Base-by-base conservation (phyloP, 805 yeast genomes). In the Ogataea salicorniae region DNA sequence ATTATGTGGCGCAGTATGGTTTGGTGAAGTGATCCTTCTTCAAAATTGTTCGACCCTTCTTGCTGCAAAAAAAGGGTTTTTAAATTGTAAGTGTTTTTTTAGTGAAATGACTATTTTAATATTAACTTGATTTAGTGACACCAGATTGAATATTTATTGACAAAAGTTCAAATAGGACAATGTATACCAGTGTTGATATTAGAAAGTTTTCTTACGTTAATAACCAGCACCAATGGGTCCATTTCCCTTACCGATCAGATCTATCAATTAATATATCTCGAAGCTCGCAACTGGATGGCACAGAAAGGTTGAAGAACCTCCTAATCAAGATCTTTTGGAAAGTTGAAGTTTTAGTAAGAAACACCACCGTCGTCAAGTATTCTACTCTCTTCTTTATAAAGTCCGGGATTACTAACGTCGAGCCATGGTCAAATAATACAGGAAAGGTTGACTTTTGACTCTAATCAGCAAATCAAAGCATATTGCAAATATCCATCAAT, bases 191-290 rank as follows among this genome's bases (percentile, higher is more conserved):
- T 23, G 37, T 55, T 41, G 49, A 56, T 1, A 37, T 59, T 23
- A 47, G 60, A 41, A 58, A 57, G 46, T 52, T 58, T 29, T 58
- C 62, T 3, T 53, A 48, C 34, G 41, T 50, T 18, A 50, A 52
- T 35, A 51, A 49, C 13, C 46, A 53, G 13, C 48, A 45, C 9
- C 42, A 46, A n/a, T 59, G 63, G 64, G 44, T 51, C 5, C 63
- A 58, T 39, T 55, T 60, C 37, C 61, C 65, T 4, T 54, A 57
- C 39, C 42, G 56, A 17, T 55, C 64, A 7, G 58, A 56, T 18
- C 50, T 59, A 18, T 44, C 55, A 6, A 37, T 61, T 35, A 50
- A 49, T 18, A 42, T 59, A 34, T 54, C 42, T 15, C 23, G 11
- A 11, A 36, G 38, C 3, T 34, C 26, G 2, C 41, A 43, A 9